Base-by-base conservation (phyloP, 257 asterid species). In the Coffea eugenioides region DNA sequence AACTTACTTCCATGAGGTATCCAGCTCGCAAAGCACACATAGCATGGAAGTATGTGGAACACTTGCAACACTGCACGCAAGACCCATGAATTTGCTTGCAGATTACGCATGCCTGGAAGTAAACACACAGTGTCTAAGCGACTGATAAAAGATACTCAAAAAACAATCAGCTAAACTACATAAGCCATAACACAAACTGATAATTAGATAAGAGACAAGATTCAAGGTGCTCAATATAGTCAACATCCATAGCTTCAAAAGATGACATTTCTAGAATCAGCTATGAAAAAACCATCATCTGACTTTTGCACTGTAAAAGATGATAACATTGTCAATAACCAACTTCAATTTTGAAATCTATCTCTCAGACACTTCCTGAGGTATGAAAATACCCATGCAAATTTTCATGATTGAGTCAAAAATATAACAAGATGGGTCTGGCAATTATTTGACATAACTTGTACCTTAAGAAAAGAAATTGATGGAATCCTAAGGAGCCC, bases 11-110 rank as follows among this genome's bases (percentile, higher is more conserved):
- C 97, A 91, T 88, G 88, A 85, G 87, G 80, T 89, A 96, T 84
- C 98, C 99, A 79, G 98, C 97, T 72, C 95, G 96, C 77, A 91
- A 86, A 81, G 98, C 97, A 84, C 99, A 96, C 81, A 89, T 88
- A 73, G 97, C 90, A 85, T 96, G 99, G 81, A 91, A 96, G 83
- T 78, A 83, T 76, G 97, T 94, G 68, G 97, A 64, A 76, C 99
- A 96, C 89, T 91, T 94, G 90, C 91, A 96, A 85, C 99, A 96
- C 71, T 94, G 98, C 79, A 83, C 81, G 87, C 99, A 96, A 80
- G 98, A 89, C 73, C 99, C 99, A 12, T 94, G 98, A 83, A 83
- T 85, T 89, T 94, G 98, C 86, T 89, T 86, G 93, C 99, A 96
- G 72, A 96, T 86, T 75, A 88, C 80, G 71, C 99, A 96, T 80